Evolutionary conservation across 148 eudicot genomes (phyloP), one percentile per base, ranked within the genome.

Genomic region (Gaultheria prostrata): DNA sequence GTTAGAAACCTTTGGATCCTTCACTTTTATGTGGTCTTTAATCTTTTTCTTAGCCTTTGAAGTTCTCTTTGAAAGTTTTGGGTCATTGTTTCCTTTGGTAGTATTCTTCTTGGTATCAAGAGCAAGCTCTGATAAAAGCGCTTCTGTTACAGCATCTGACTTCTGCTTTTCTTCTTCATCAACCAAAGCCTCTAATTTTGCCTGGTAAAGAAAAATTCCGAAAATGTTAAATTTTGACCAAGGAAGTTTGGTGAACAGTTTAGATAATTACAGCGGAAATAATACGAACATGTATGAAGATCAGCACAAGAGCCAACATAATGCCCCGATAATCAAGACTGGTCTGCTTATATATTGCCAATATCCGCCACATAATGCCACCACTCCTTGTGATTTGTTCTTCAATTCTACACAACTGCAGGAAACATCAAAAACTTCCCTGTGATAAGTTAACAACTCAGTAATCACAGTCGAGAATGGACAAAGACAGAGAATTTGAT

Each of bases 1-100:
- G 26, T n/a, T 75, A 59, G 56, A 83, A 82, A 92, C 98, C 91
- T 93, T 95, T 39, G 84, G 45, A 85, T 92, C 93, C 86, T 91
- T 93, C 63, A 70, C 77, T 88, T 91, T 93, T 82, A 84, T 88
- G 32, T 61, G 43, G 43, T 5, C 43, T 39, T 39, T 39, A 39
- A 39, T 39, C 43, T 39, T 39, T 39, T 39, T 39, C 43, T 39
- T 39, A 39, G 43, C 43, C 43, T 39, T 39, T 39, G 43, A 0
- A 39, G 43, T 39, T 39, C 4, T 39, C 43, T 39, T 39, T 0
- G 43, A 39, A 39, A 39, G 43, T 39, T 39, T 39, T 39, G 6
- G 43, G 43, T 0, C 43, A 39, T 39, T 39, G 43, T 39, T 39
- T 39, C 43, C 43, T 39, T 39, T 39, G 43, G 5, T 5, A 39